Base-by-base conservation (phyloP, 2,329 filamentous ascomycete genomes). In the Phaeosphaeria sp. region DNA sequence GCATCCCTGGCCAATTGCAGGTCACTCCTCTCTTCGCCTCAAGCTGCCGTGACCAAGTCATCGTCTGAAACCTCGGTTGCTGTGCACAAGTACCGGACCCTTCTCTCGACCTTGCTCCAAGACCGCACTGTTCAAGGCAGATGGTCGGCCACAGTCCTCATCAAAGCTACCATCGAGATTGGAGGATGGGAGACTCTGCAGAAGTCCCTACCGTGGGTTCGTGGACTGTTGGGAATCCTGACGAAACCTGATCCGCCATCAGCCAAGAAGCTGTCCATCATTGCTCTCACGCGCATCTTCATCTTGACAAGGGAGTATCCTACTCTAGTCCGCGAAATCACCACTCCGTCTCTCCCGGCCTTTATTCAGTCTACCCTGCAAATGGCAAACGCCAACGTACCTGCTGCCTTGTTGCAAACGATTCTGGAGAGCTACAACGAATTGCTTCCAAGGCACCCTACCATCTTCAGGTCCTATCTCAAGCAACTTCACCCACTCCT, bases 101-200 rank as follows among this genome's bases (percentile, higher is more conserved):
- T 91, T 52, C 82, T 97, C 58, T 89, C 87, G 1, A 88, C 90
- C 13, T 82, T 97, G 15, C 80, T 97, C 33, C 90, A 91, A 72
- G 92, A 94, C 55, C 89, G 89, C 57, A 91, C 81, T 48, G 74
- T 86, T 2, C 87, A 93, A 67, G 91, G 89, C 44, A 87, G 92
- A 68, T 96, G 94, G 80, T 85, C 89, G 18, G 93, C 89, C 6
- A 86, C 91, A 44, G 88, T 90, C 17, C 79, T 97, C 49, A 85
- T 93, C 76, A 97, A 97, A 79, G 86, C 90, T 3, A 82, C 89
- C 4, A 82, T 97, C 44, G 93, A 97, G 68, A 87, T 90, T 42
- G 93, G 93, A 22, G 92, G 92, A 46, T 92, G 90, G 87, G 92
- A 96, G 71, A 87, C 90, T 56, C 82, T 97, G 58, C 87, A 89